phyloP scores from a whole-genome alignment of 306 rosid species.

The Phaseolus lunatus region DNA sequence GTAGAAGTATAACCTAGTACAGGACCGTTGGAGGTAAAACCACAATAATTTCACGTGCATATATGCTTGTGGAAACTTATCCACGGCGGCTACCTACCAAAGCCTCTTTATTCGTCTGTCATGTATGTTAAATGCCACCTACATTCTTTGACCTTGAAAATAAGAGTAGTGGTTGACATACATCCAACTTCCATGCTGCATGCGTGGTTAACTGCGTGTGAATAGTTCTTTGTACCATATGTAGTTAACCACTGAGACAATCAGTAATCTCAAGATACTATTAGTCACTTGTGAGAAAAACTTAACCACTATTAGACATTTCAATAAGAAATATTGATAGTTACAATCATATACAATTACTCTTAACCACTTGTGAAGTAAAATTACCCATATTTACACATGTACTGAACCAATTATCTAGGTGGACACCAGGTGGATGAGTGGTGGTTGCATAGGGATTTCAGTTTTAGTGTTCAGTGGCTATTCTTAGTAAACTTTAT shows the following conservation, averaged over 20 bases:
- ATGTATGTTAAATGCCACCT: no score
- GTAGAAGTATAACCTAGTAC: not conserved
- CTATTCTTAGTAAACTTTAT: conserved; percentile 14
- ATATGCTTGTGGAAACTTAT: not conserved
- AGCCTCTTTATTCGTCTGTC: not conserved
- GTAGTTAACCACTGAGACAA: no score
- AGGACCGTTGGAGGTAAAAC: not conserved
- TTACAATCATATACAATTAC: not conserved
- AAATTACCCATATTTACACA: not conserved
- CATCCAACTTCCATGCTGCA: no score
- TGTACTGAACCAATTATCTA: not conserved
- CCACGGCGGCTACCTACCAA: not conserved
- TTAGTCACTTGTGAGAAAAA: no score
- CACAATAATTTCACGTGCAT: not conserved
- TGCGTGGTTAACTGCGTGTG: no score
- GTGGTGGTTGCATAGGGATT: conserved; percentile 19
- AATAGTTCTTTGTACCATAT: no score
- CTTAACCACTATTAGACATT: not conserved
- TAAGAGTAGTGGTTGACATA: no score
- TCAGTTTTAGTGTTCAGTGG: not conserved
- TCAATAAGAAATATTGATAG: no score
- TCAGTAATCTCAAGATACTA: no score
- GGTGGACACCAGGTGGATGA: not conserved
- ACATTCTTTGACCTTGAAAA: no score
- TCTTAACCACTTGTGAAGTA: not conserved